These are phyloP conservation scores for Didymella sp. DNA, from an alignment of 2,329 filamentous ascomycete species.

Conservation along the genomic window DNA sequence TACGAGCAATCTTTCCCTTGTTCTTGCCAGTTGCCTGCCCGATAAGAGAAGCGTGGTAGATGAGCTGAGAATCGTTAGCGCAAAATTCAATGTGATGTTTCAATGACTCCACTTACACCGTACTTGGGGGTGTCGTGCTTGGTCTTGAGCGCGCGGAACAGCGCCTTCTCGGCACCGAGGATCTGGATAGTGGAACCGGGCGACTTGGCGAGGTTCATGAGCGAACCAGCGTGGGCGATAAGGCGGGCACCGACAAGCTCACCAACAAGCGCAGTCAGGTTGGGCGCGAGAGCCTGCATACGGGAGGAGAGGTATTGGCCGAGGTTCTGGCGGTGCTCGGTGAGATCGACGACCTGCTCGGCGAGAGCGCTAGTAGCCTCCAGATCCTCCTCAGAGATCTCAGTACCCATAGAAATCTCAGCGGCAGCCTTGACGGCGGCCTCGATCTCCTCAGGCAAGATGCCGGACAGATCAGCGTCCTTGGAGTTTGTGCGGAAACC, in stretches of 20 bases:
- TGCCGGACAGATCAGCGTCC: constrained; percentile 73
- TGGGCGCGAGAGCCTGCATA: constrained; percentile 97
- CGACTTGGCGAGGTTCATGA: constrained; percentile 93
- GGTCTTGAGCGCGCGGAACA: constrained; percentile 97
- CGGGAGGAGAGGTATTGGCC: constrained; percentile 87
- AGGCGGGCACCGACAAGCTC: constrained; percentile 93
- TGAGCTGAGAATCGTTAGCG: constrained; percentile 59
- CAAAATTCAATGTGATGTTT: neutral
- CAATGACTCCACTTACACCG: constrained; percentile 59
- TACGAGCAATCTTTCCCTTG: constrained; percentile 99
- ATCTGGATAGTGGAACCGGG: constrained; percentile 97
- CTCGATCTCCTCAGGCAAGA: constrained; percentile 96
- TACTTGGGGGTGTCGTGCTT: constrained; percentile 99
- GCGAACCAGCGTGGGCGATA: constrained; percentile 91
- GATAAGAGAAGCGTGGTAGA: constrained; percentile 73
- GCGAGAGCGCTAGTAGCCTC: constrained; percentile 91
- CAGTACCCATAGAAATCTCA: constrained; percentile 97
- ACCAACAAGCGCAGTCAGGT: constrained; percentile 90
- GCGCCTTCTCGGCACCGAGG: constrained; percentile 95
- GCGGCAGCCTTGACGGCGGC: constrained; percentile 88
- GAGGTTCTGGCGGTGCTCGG: constrained; percentile 80
- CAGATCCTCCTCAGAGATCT: constrained; percentile 91
- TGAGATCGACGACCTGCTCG: constrained; percentile 90
- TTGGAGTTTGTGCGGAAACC: constrained; percentile 85
- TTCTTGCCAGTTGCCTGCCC: constrained; percentile 97